Evolutionary conservation across 1,284 basidiomycete genomes (phyloP), one percentile per base, ranked within the genome.

Genomic region (Violaceomyces palustris): DNA sequence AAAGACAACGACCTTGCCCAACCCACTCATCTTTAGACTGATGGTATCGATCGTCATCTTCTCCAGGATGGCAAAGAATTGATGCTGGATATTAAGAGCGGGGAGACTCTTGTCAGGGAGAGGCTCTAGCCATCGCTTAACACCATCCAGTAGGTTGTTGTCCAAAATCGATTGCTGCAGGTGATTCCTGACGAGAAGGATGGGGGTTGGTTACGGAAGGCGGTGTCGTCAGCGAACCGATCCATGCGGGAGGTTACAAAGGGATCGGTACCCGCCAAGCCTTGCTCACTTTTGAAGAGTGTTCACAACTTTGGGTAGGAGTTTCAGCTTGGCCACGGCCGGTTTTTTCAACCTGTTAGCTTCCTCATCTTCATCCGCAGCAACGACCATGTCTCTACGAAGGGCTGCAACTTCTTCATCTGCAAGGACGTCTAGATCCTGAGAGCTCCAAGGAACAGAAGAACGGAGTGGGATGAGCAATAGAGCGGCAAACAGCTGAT

Each of bases 1-100:
- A 76, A 98, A 97, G 15, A 96, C 79, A 15, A 98, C 80, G 55
- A 98, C 81, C 47, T 86, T 85, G n/a, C 93, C 93, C 5, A 99
- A 79, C 0, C 84, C 83, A 3, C 87, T 88, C 74, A 93, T 89
- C 74, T 93, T 93, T 61, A 99, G 83, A 12, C 88, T 88, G 37
- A 84, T 77, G 15, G 85, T 85, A 75, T 97, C 93, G 67, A 97
- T 91, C 63, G 87, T 85, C 85, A 97, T 89, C 77, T 77, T 52
- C 25, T 67, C 64, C 18, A 98, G 78, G 40, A 85, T 81, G 31
- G 83, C 80, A 75, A 98, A 92, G 60, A 98, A 83, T 44, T 92
- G 87, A 41, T 84, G 84, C 72, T 97, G 93, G 67, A 98, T 96
- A 74, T 93, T 96, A 41, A 97, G 81, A 3, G 90, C 89, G 0